phyloP scores from a whole-genome alignment of 1,284 basidiomycete genomes.

The Sphaerobolus stellatus region DNA sequence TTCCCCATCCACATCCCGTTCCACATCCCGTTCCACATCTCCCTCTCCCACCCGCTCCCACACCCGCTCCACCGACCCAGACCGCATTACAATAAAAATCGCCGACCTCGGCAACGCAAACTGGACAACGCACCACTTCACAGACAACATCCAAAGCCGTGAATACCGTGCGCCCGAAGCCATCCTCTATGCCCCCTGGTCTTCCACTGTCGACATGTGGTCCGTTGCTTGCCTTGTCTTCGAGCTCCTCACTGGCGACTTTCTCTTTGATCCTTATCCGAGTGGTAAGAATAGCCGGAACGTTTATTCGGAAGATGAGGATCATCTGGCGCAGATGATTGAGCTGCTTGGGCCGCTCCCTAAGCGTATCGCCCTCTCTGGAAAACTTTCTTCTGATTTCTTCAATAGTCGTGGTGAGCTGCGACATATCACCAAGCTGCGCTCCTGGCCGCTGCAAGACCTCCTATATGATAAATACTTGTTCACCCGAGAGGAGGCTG shows the following conservation, averaged over 20 bases:
- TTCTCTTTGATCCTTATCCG: slow-evolving; percentile 82
- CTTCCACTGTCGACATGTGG: slow-evolving; percentile 94
- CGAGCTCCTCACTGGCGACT: slow-evolving; percentile 88
- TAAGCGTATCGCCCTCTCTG: slow-evolving; percentile 80
- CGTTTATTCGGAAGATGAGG: slow-evolving; percentile 84
- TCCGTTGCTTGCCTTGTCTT: slow-evolving; percentile 94
- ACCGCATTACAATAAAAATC: slow-evolving; percentile 97
- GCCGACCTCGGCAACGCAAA: slow-evolving; percentile 94
- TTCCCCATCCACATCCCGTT: slow-evolving; percentile 40
- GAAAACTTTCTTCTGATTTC: slow-evolving; percentile 93
- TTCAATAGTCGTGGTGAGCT: slow-evolving; percentile 96
- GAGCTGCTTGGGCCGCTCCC: slow-evolving; percentile 93
- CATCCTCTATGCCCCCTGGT: slow-evolving; percentile 93
- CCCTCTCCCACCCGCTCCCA: slow-evolving; percentile 10
- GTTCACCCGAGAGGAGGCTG: slow-evolving; percentile 82
- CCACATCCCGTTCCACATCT: slow-evolving; percentile 37
- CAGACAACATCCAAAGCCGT: slow-evolving; percentile 94
- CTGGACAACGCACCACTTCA: slow-evolving; percentile 91
- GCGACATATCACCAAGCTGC: slow-evolving; percentile 89
- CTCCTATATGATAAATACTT: slow-evolving; percentile 97
- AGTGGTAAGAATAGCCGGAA: no score
- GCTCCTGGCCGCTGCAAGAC: slow-evolving; percentile 89
- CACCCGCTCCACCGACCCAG: slow-evolving; percentile 29
- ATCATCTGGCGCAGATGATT: slow-evolving; percentile 98
- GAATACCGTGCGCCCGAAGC: slow-evolving; percentile 98